These are phyloP conservation scores for Mortierella sp. DNA, from an alignment of 371 early-diverging fungal genomes.

Conservation along the genomic window DNA sequence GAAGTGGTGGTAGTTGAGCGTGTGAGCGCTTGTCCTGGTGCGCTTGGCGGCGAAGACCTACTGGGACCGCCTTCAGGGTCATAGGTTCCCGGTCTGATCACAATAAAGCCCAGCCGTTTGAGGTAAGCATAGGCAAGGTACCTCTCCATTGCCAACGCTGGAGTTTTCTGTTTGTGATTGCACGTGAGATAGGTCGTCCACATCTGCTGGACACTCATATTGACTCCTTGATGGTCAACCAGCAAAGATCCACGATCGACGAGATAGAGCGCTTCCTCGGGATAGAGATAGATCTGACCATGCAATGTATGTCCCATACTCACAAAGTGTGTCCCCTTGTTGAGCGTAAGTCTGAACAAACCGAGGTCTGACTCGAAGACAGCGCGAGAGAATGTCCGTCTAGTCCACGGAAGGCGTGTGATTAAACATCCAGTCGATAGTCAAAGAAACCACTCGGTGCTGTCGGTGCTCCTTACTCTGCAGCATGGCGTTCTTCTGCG, in stretches of 20 bases:
- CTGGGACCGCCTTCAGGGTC: neutral
- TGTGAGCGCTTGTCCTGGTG: constrained; percentile 2
- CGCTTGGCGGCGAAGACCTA: neutral
- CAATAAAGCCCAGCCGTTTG: constrained; percentile 64
- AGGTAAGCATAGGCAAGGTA: constrained; percentile 59
- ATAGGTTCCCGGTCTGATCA: constrained; percentile 49
- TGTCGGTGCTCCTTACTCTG: constrained; percentile 28
- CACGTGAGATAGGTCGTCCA: constrained; percentile 33
- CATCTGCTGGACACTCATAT: constrained; percentile 39
- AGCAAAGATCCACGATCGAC: constrained; percentile 58
- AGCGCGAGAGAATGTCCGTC: constrained; percentile 40
- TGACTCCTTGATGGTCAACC: constrained; percentile 24
- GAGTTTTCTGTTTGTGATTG: neutral
- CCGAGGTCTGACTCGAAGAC: constrained; percentile 29
- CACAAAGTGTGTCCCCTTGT: constrained; percentile 58
- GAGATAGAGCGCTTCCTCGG: constrained; percentile 66
- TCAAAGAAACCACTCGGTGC: neutral
- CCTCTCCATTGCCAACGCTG: constrained; percentile 20
- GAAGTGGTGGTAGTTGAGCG: neutral
- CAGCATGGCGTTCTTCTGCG: constrained; percentile 35
- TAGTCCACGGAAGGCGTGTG: neutral
- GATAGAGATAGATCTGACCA: constrained; percentile 56
- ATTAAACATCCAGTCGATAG: neutral
- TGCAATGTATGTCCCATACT: constrained; percentile 57
- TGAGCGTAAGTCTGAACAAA: constrained; percentile 32